Evolutionary conservation across 257 asterid species (phyloP), one percentile per base, ranked within the genome.

Genomic region (Penstemon eatonii): DNA sequence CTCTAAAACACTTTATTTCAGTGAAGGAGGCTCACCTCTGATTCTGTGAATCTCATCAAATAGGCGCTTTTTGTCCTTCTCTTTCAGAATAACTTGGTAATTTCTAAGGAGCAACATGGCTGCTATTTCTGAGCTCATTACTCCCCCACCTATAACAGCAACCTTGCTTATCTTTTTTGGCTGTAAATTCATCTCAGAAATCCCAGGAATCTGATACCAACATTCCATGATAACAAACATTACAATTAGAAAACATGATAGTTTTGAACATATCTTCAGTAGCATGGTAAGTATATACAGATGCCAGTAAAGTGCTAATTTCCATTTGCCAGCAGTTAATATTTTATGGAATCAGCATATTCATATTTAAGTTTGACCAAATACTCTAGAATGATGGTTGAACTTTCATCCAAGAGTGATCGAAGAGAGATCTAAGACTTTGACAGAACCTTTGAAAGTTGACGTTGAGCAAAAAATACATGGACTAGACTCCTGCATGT

Each of bases 401-500:
- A 73, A 62, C 57, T 69, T 42, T 7, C 52, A 49, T 50, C 47
- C 64, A 65, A 18, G 59, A 42, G 59, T 25, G 50, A 55, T 63
- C 37, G 44, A 57, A 68, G 71, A 70, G 55, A 70, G 51, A 65
- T 46, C n/a, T 42, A 38, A 60, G 66, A 61, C 55, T 43, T 42
- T 49, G n/a, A 64, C 67, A 66, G 54, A 70, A 86, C 92, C 92
- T 84, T 84, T 19, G 59, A 58, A 56, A 67, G 75, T 72, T 69
- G 81, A 70, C 86, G 83, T 67, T 82, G 87, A 52, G 92, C 82
- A n/a, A 84, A 84, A 81, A 81, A 86, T 57, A 76, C 47, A 44
- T 86, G 85, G 72, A 86, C 73, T 25, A 86, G 73, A 68, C 89
- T 81, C 79, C 74, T 80, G 78, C 89, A 82, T 49, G 89, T 76